phyloP scores from a whole-genome alignment of 108 stramenopile species.

The Skeletonema menzelii region DNA sequence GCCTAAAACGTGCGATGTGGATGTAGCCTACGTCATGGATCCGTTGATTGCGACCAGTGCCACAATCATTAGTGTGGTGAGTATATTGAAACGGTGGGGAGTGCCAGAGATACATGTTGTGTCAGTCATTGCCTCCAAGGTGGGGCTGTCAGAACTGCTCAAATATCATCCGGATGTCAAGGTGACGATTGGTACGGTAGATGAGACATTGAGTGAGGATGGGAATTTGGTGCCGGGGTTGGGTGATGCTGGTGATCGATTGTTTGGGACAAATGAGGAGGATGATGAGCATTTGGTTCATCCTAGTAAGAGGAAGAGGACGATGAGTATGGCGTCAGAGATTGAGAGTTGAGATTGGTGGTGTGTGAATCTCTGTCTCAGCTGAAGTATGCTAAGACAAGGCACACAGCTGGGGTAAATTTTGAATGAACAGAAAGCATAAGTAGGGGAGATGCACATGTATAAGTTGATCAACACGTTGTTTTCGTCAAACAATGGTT shows the following conservation, averaged over 20 bases:
- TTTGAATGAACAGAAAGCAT: background rate
- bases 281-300: conserved; percentile 73
- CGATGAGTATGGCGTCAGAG: conserved; percentile 12
- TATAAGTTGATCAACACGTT: background rate
- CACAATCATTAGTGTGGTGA: conserved; percentile 87
- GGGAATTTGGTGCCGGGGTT: conserved; percentile 92
- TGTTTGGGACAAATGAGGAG: conserved; percentile 69
- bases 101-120: conserved; percentile 85
- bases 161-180: conserved; percentile 85
- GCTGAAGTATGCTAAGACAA: background rate
- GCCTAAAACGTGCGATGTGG: conserved; percentile 76
- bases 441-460: background rate
- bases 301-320: conserved; percentile 56
- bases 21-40: conserved; percentile 93
- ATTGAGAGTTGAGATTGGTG: background rate
- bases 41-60: conserved; percentile 90
- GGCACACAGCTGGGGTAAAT: background rate
- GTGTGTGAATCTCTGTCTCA: background rate
- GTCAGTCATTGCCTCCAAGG: conserved; percentile 79
- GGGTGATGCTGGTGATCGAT: conserved; percentile 95
- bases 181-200: conserved; percentile 86
- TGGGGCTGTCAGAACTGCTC: conserved; percentile 68
- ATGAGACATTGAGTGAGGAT: conserved; percentile 72
- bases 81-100: conserved; percentile 95
- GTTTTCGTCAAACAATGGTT: background rate